Base-by-base conservation (phyloP, 140 eudicot genomes). In the Anethum foeniculum region DNA sequence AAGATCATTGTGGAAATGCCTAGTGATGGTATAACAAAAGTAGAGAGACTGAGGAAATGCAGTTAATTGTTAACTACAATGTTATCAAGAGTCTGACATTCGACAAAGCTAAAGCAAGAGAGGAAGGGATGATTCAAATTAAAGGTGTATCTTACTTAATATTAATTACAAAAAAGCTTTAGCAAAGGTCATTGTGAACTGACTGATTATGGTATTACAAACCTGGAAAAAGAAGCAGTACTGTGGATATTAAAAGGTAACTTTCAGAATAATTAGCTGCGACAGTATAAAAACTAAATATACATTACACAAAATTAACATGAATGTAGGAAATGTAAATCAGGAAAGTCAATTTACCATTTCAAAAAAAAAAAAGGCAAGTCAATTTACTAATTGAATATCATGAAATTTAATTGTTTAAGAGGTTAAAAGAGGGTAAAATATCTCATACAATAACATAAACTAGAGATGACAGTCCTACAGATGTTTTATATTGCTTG, bases 31-130 rank as follows among this genome's bases (percentile, higher is more conserved):
- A 65, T 32, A 15, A 32, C 46, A 28, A 12, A 32, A 68, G n/a
- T 68, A 23, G 75, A 68, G 8, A 15, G 51, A 10, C 99, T 95
- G 90, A 34, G 18, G 30, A 77, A 64, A 73, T 16, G 23, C n/a
- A 78, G 72, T 58, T 38, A 52, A 3, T 32, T 51, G 23, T 4
- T 78, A 38, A 21, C 1, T 48, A 58, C 44, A 58, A 16, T 60
- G 68, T 16, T 7, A 23, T 36, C 19, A 44, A 74, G n/a, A 43
- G 77, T 23, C 48, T 72, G 51, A 72, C 49, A 39, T 15, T 25
- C 18, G 77, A 38, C 27, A 41, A 72, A 39, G 46, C 77, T 13
- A 4, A 68, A 34, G 43, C 43, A 68, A 72, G 19, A 72, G 6
- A 19, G 49, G 7, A 21, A 11, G 15, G 49, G 11, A 71, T 38